Evolutionary conservation across 2,329 filamentous ascomycete genomes (phyloP), one percentile per base, ranked within the genome.

Genomic region (Fulvia fulva): DNA sequence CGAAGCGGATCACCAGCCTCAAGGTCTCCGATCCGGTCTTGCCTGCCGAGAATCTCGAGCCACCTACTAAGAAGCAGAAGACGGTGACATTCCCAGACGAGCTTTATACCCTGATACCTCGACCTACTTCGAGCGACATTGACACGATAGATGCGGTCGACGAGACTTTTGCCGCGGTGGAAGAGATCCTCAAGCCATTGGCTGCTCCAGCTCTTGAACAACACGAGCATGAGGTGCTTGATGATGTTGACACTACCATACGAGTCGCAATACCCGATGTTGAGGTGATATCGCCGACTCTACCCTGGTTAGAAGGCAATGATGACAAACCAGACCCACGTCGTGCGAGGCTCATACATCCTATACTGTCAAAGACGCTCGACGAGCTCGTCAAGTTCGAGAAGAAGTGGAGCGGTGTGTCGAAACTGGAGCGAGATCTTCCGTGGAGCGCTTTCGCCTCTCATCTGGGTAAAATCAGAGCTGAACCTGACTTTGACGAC

Each of bases 181-280:
- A 72, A 11, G 66, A 74, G 5, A 57, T 71, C 0, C 61, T 79
- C 2, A 67, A 67, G 30, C 70, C 74, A 16, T 57, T 75, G 14
- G 77, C 73, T 3, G 65, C 72, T 30, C 65, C 75, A 30, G 74
- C 70, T 3, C 68, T 74, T 2, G 58, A 65, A 14, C 68, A 64
- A 19, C 46, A 77, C 2, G 71, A 75, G n/a, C 72, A 76, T 32
- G 80, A 83, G 60, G 71, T 75, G 53, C 69, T 83, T 1, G 71
- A 72, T 8, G 77, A 77, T 58, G 70, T 75, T 11, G 79, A 81
- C 59, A 78, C 79, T 0, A 79, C 74, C 3, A 72, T 74, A 51
- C 75, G 81, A 41, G 75, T 83, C 1, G 65, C 75, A n/a, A 74
- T 83, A 4, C 81, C 81, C 0, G 26, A 70, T 0, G 67, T 85